These are phyloP conservation scores for Lepraria neglecta DNA, from an alignment of 495 filamentous ascomycete genomes.

Conservation along the genomic window DNA sequence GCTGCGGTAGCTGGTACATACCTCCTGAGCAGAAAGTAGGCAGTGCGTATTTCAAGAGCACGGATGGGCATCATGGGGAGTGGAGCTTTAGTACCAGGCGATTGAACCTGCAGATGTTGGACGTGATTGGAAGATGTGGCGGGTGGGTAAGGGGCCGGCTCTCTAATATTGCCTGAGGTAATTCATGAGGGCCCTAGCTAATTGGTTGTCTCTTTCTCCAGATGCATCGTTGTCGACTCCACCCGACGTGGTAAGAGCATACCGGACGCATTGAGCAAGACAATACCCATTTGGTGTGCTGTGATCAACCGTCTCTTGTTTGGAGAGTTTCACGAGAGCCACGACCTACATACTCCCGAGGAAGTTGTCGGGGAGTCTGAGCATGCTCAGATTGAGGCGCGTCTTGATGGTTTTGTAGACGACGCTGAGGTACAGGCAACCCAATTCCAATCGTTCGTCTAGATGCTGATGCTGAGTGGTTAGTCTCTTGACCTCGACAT, in stretches of 20 bases:
- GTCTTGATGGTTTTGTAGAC: constrained; percentile 59
- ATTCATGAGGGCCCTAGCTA: background rate
- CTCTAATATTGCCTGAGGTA: constrained; percentile 9
- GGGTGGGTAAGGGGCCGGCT: constrained; percentile 48
- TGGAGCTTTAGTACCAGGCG: constrained; percentile 83
- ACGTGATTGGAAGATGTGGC: constrained; percentile 50
- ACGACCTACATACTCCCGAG: constrained; percentile 57
- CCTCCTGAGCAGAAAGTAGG: constrained; percentile 55
- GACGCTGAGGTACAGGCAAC: constrained; percentile 47
- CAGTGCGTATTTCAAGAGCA: constrained; percentile 94
- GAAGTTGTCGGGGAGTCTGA: constrained; percentile 65
- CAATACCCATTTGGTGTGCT: constrained; percentile 85
- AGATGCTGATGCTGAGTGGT: background rate
- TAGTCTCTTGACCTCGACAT: constrained; percentile 49
- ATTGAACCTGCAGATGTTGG: constrained; percentile 75
- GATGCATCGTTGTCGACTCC: constrained; percentile 92
- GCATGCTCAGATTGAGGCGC: constrained; percentile 66
- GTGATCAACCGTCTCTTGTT: constrained; percentile 80
- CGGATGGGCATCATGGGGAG: constrained; percentile 83
- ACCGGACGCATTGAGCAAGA: constrained; percentile 90
- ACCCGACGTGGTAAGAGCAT: constrained; percentile 89
- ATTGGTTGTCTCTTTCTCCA: constrained; percentile 28
- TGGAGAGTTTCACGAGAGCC: constrained; percentile 44
- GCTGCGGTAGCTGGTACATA: constrained; percentile 96
- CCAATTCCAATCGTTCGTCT: background rate